Evolutionary conservation across 805 yeast species (phyloP), one percentile per base, ranked within the genome.

Genomic region (Kodamaea leandrae): DNA sequence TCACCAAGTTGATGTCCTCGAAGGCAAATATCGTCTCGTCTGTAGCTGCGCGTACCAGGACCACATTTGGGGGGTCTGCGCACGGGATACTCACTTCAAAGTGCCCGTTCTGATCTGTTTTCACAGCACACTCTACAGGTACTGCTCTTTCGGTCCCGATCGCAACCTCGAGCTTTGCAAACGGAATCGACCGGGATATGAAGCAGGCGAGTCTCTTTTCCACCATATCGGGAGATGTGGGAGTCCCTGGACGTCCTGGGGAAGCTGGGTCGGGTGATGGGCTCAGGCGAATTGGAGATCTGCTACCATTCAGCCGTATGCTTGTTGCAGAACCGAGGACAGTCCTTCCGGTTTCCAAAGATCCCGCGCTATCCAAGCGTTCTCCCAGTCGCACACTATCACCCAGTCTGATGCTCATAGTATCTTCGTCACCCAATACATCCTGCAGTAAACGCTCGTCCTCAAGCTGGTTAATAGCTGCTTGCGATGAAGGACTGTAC

Each of bases 171-270:
- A 85, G 45, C 18, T 75, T 77, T 0, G 83, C 72, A 41, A 70
- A 70, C 1, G 87, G 75, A 8, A 89, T 68, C 3, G 83, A 75
- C 37, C 83, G 71, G 1, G 89, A 82, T 37, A 88, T 72, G 45
- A 90, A 84, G 3, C 82, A 81, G 8, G 80, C 72, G 43, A 89
- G 67, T 45, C 97, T 66, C 33, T 80, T 81, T 46, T 74, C 77
- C 26, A 89, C 65, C 0, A 72, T 61, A 6, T 68, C 76, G 41
- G 80, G 25, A 19, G 18, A 5, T n/a, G 12, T n/a, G 16, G 38
- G 39, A 30, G 17, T 35, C 19, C 12, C n/a, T 12, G 15, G 42
- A 21, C 13, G 21, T 32, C 15, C 26, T 15, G 13, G 44, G 27
- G 18, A 14, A 6, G 32, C 17, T n/a, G 5, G 28, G 28, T 6